These are phyloP conservation scores for Potentilla sterilis DNA, from an alignment of 306 rosid species.

Conservation along the genomic window DNA sequence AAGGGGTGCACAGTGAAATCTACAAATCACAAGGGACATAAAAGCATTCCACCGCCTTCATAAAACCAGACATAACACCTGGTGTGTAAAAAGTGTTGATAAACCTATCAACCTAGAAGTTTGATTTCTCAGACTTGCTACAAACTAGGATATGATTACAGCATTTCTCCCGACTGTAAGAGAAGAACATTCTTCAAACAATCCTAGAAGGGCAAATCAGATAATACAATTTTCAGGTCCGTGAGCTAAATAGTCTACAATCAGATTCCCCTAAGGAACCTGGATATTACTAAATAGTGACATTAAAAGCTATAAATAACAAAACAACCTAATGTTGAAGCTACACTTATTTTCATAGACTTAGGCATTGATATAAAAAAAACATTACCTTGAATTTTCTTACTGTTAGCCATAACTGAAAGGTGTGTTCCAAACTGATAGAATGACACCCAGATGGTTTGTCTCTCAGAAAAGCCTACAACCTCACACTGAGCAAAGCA, in stretches of 20 bases:
- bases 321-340: neutral
- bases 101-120: too few species aligned
- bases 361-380: too few species aligned
- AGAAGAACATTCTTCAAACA: too few species aligned
- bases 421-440: neutral
- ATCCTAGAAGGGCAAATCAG: too few species aligned
- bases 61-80: too few species aligned
- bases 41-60: neutral
- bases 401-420: neutral
- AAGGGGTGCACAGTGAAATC: neutral
- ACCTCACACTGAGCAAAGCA: neutral
- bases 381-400: neutral
- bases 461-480: neutral
- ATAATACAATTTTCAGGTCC: too few species aligned
- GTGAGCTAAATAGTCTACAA: too few species aligned
- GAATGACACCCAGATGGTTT: neutral
- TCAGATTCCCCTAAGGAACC: neutral
- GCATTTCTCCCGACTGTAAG: too few species aligned
- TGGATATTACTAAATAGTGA: conserved; percentile 1
- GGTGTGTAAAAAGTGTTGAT: too few species aligned
- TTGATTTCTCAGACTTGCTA: too few species aligned
- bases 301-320: neutral
- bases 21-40: neutral
- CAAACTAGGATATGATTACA: too few species aligned
- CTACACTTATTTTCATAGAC: neutral